A percentile compares a stretch with the other conserved stretches of the same genome.
phyloP scores from a whole-genome alignment of 352 stramenopile species.

The Albugo candida region DNA sequence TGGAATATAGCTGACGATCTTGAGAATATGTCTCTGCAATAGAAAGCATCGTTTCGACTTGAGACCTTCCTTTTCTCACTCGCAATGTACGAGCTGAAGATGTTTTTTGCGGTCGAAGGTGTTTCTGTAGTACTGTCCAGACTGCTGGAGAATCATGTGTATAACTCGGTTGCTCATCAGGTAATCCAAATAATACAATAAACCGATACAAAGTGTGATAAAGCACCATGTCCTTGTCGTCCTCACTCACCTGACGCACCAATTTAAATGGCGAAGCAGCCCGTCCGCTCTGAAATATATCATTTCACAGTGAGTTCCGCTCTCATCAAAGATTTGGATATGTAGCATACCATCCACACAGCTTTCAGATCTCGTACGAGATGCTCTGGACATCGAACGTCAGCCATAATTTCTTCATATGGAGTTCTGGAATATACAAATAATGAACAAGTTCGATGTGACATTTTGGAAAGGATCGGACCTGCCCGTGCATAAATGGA shows the following conservation, averaged over 20 bases:
- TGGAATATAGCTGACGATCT: constrained; percentile 26
- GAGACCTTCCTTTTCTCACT: background rate
- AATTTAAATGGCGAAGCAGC: constrained; percentile 48
- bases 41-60: background rate
- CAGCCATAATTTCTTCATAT: constrained; percentile 95
- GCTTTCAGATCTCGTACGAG: constrained; percentile 68
- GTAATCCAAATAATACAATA: constrained; percentile 91
- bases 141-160: constrained; percentile 21
- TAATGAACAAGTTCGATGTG: background rate
- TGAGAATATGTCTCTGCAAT: constrained; percentile 15
- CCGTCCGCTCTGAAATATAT: constrained; percentile 12
- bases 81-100: background rate
- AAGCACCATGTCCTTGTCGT: constrained; percentile 68
- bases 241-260: constrained; percentile 29
- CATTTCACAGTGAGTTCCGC: constrained; percentile 15
- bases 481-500: constrained; percentile 93
- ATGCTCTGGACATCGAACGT: constrained; percentile 76
- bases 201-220: constrained; percentile 94
- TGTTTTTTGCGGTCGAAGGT: constrained; percentile 25
- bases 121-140: constrained; percentile 37
- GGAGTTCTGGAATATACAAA: constrained; percentile 38
- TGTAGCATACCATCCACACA: constrained; percentile 66
- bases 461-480: constrained; percentile 8
- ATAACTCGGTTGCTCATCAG: constrained; percentile 23
- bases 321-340: background rate